Evolutionary conservation across 306 rosid species (phyloP).

Genomic region (Cyamopsis tetragonoloba): DNA sequence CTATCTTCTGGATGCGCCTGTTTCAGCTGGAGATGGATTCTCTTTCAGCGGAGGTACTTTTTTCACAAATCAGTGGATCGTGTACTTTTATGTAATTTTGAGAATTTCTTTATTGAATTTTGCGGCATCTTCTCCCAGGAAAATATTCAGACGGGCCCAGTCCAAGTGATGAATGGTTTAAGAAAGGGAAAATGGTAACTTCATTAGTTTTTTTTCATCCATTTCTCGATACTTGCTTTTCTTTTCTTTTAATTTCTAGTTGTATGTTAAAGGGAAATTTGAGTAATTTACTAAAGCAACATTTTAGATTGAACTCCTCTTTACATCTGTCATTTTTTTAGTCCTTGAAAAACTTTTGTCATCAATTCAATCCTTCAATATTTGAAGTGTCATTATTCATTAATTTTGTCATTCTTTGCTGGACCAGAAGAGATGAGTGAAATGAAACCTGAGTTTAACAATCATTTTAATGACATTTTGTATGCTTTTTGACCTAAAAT

Average conservation of each 20-base stretch:
- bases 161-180: slow-evolving; percentile 89
- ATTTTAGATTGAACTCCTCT: neutral
- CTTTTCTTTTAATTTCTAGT: neutral
- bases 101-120: slow-evolving; percentile 5
- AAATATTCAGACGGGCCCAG: slow-evolving; percentile 78
- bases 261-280: neutral
- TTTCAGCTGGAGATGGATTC: slow-evolving; percentile 76
- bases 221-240: neutral
- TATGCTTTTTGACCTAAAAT: neutral
- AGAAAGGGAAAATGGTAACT: slow-evolving; percentile 71
- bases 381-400: neutral
- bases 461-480: neutral
- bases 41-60: slow-evolving; percentile 77
- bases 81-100: neutral
- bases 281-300: neutral
- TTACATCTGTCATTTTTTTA: neutral
- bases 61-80: neutral
- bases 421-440: neutral
- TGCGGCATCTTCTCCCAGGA: slow-evolving; percentile 43
- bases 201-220: neutral
- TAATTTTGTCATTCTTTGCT: neutral
- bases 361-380: neutral
- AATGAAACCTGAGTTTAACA: neutral
- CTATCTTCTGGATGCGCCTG: slow-evolving; percentile 79
- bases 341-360: neutral